Evolutionary conservation across 768 basidiomycete species (phyloP), one percentile per base, ranked within the genome.

Genomic region (Tulasnella sp.): DNA sequence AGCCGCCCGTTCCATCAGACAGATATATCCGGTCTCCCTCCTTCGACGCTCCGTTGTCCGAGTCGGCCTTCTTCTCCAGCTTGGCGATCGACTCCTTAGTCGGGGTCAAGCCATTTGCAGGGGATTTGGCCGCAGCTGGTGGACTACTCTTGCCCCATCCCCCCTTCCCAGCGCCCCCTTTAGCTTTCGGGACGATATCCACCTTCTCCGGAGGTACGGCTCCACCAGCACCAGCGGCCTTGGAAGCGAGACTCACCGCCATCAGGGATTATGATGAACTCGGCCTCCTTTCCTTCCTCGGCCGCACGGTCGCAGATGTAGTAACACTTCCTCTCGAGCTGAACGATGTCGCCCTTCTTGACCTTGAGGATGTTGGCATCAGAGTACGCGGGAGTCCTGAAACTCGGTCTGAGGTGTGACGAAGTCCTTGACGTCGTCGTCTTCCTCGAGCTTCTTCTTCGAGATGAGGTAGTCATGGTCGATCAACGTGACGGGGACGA

Each of bases 381-480:
- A 34, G 94, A 91, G 32, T 89, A 78, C 4, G 93, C 96, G 34
- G 86, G 87, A 76, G 90, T 87, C 76, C 88, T 86, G 84, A 95
- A 99, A 34, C n/a, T n/a, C n/a, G n/a, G n/a, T n/a, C n/a, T n/a
- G n/a, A n/a, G n/a, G n/a, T n/a, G n/a, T n/a, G n/a, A 94, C 89
- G 77, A 93, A 91, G 80, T 94, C 88, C 69, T 86, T 85, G 71
- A 95, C 82, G 41, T 89, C 83, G 80, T 99, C 97, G 71, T 88
- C 86, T 79, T 98, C 95, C 81, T 98, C 97, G 52, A 99, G 86
- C 81, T 95, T 98, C 85, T 98, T 98, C 86, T 99, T 99, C 35
- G 93, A 97, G 83, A 99, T 98, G 74, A 99, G 84, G 81, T 98
- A 99, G 83, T 99, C 97, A 81, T 97, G 93, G 81, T 99, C 97